Evolutionary conservation across 345 rosid genomes (phyloP).

Genomic region (Boechera stricta): DNA sequence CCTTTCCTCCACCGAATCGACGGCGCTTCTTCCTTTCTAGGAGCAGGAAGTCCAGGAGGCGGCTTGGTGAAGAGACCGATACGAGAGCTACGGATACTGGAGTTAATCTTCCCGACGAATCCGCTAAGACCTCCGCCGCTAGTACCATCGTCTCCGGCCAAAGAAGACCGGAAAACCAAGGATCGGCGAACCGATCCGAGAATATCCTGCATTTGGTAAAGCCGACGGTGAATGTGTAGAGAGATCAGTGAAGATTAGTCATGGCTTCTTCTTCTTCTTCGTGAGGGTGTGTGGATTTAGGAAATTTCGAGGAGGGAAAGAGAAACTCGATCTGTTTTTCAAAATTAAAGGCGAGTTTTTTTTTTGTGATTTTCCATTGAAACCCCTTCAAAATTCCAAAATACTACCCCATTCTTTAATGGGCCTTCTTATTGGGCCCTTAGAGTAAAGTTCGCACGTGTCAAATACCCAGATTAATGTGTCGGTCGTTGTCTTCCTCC

Average conservation of each 20-base stretch:
- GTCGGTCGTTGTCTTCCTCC: constrained; percentile 13
- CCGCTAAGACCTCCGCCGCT: constrained; percentile 51
- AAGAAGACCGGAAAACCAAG: constrained; percentile 63
- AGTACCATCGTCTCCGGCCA: constrained; percentile 53
- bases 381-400: neutral
- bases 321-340: constrained; percentile 46
- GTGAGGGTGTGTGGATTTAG: constrained; percentile 17
- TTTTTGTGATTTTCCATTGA: constrained; percentile 11
- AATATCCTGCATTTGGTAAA: constrained; percentile 65
- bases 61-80: constrained; percentile 63
- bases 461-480: neutral
- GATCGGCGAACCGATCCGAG: constrained; percentile 92
- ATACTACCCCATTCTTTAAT: neutral
- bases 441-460: neutral
- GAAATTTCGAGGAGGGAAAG: constrained; percentile 45
- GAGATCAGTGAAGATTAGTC: constrained; percentile 36
- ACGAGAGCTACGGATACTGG: constrained; percentile 76
- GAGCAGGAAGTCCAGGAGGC: constrained; percentile 55
- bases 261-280: constrained; percentile 7
- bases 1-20: constrained; percentile 86
- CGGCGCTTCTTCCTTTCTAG: constrained; percentile 50
- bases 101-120: constrained; percentile 71
- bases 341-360: constrained; percentile 22
- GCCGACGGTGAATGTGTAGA: constrained; percentile 7
- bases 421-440: constrained; percentile 38